Percentiles rank a stretch among this genome's conserved stretches.
These are phyloP conservation scores for Amniculicola lignicola DNA, from an alignment of 495 filamentous ascomycete genomes.

Conservation along the genomic window DNA sequence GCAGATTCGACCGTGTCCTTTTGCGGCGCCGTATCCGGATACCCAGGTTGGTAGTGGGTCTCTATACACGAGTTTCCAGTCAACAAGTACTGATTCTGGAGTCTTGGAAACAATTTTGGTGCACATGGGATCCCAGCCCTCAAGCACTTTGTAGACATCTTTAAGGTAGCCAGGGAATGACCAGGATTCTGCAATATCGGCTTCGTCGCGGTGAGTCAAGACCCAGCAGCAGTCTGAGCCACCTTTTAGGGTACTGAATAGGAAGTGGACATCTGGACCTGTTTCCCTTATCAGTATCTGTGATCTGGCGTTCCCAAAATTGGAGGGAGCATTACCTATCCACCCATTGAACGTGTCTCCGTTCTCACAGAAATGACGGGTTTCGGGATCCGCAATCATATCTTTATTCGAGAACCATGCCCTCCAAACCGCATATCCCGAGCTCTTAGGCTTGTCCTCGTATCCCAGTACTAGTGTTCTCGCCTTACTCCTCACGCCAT, in stretches of 20 bases:
- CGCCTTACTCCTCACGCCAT: constrained; percentile 60
- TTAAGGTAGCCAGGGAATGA: constrained; percentile 58
- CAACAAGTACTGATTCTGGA: constrained; percentile 56
- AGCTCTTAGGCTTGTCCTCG: constrained; percentile 57
- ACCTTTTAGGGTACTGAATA: constrained; percentile 59
- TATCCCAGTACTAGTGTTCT: constrained; percentile 58
- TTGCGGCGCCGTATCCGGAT: constrained; percentile 52
- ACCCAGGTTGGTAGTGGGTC: constrained; percentile 67
- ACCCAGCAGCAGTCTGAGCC: constrained; percentile 69
- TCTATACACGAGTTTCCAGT: constrained; percentile 71
- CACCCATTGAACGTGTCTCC: constrained; percentile 52
- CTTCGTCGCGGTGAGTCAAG: constrained; percentile 61
- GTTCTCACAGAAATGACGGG: constrained; percentile 56
- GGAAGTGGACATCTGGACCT: constrained; percentile 63
- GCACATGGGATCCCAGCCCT: constrained; percentile 65
- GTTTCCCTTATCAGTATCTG: constrained; percentile 43
- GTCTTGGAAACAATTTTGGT: constrained; percentile 58
- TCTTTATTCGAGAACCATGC: constrained; percentile 61
- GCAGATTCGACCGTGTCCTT: constrained; percentile 54
- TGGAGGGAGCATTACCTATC: constrained; percentile 21
- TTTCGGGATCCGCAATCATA: constrained; percentile 60
- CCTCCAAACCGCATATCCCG: constrained; percentile 58
- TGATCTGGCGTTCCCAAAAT: constrained; percentile 49
- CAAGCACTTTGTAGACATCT: constrained; percentile 60
- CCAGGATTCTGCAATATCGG: constrained; percentile 65